Evolutionary conservation across 2,329 filamentous ascomycete species (phyloP), one percentile per base, ranked within the genome.

Genomic region (Aureobasidium uvarum): DNA sequence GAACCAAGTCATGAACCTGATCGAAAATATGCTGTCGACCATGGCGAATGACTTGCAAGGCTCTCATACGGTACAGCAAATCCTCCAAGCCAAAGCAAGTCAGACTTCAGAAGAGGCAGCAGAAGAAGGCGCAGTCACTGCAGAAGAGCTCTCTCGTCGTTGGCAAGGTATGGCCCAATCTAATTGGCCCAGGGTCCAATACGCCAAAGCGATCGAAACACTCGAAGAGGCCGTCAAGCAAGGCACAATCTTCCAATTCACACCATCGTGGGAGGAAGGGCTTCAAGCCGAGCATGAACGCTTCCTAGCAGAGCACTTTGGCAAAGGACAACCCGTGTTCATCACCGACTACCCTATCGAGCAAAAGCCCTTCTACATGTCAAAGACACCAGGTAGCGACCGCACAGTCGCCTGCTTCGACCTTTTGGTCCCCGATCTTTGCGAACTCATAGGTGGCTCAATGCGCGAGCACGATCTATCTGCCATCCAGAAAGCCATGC

Each of bases 291-390:
- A 98, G 76, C 95, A 99, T 78, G 95, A 99, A 78, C 91, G 87
- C 74, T 96, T 88, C 75, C 83, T 99, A 63, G 92, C 95, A 55
- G 82, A 85, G 62, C 80, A 80, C 31, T 73, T 94, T 51, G 87
- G 87, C 69, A 79, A 84, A 55, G 82, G 83, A 20, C 78, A 79
- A 1, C 95, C 95, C 8, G 83, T 98, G 51, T 98, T 98, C 74
- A 87, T 99, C 69, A 98, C 93, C 16, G 84, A 97, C 75, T 99
- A 97, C 74, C 95, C 95, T n/a, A 86, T 86, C 69, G 81, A 83
- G 55, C 87, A 95, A 75, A 99, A 99, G 78, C 91, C 94, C 13
- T 99, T 98, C 78, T 99, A 93, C 77, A 93, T 92, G 90, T 77
- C 85, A 2, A 85, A 86, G 18, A 85, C 84, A 1, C 66, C 71